Evolutionary conservation across 495 filamentous ascomycete species (phyloP), one percentile per base, ranked within the genome.

Genomic region (Lasiosphaeria hispida): DNA sequence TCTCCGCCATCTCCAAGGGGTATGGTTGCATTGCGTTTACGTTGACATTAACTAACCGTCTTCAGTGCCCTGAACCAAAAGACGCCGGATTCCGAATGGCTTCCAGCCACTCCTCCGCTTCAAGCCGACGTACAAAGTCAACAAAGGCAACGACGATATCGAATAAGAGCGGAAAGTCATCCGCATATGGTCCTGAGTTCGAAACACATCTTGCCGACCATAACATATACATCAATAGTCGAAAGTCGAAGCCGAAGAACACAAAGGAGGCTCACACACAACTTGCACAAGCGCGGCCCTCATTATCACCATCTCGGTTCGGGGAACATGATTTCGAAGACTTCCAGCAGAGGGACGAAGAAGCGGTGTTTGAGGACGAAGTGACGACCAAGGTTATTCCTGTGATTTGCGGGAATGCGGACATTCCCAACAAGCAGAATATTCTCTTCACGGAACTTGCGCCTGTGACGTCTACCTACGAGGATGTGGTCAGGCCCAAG

Each of bases 121-220:
- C 59, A 30, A 48, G 59, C 59, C 57, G 48, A 53, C 30, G 14
- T 23, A 60, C 60, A 10, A 55, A 56, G 48, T 51, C 35, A 2
- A 55, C 50, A 30, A 63, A 51, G 47, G 5, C 48, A 36, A 52
- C 39, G 2, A 36, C 48, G 9, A 30, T 34, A 13, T 35, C 40
- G 6, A 13, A 3, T 15, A 53, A 42, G n/a, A 2, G 36, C 48
- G 35, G 35, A 38, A 34, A 15, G n/a, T 47, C 63, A 17, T 57
- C 53, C 17, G 53, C 69, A 14, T 75, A 77, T 40, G 57, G 69
- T 42, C 0, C 11, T 6, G 37, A 63, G 35, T 78, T 77, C 48
- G 63, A 75, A 57, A 66, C 71, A 43, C 55, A 67, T 53, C 55
- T 78, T 9, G 64, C 64, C 35, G 69, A 78, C 54, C 10, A 64